A percentile compares a stretch with the other conserved stretches of the same genome.
These are phyloP conservation scores for Platanthera guangdongensis DNA, from an alignment of 106 monocot genomes.

Conservation along the genomic window DNA sequence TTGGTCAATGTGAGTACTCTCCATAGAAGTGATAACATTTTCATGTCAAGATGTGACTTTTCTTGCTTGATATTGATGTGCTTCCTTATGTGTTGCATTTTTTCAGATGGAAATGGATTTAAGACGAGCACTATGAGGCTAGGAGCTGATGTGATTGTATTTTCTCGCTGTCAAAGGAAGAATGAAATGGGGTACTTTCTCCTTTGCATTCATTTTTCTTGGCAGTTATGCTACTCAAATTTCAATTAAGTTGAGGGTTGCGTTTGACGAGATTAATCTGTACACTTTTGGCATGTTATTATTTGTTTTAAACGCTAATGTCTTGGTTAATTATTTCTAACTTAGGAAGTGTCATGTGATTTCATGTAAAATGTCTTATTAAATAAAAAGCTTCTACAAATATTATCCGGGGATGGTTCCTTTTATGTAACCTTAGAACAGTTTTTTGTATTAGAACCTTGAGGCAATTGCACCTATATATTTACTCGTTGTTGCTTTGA, in stretches of 20 bases:
- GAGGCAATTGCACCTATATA: neutral
- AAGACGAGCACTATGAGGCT: conserved; percentile 97
- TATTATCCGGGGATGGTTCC: neutral
- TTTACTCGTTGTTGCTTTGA: neutral
- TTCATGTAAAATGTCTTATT: too few species aligned
- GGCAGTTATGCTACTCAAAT: neutral
- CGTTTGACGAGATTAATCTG: neutral
- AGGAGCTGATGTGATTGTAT: conserved; percentile 86
- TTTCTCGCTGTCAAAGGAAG: conserved; percentile 64
- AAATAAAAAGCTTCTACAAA: neutral
- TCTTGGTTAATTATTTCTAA: too few species aligned
- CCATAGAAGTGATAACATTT: neutral
- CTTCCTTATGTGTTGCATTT: neutral
- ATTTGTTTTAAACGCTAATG: too few species aligned
- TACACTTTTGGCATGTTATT: too few species aligned
- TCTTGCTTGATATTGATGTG: neutral
- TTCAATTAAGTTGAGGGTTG: neutral
- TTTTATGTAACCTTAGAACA: neutral
- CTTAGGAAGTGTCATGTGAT: too few species aligned
- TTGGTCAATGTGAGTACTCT: conserved; percentile 74
- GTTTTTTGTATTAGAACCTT: neutral
- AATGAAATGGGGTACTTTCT: conserved; percentile 47
- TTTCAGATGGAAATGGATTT: conserved; percentile 87
- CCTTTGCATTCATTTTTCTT: neutral
- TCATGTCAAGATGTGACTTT: neutral